Evolutionary conservation across 345 rosid genomes (phyloP).

Genomic region (Gossypium rotundifolium): DNA sequence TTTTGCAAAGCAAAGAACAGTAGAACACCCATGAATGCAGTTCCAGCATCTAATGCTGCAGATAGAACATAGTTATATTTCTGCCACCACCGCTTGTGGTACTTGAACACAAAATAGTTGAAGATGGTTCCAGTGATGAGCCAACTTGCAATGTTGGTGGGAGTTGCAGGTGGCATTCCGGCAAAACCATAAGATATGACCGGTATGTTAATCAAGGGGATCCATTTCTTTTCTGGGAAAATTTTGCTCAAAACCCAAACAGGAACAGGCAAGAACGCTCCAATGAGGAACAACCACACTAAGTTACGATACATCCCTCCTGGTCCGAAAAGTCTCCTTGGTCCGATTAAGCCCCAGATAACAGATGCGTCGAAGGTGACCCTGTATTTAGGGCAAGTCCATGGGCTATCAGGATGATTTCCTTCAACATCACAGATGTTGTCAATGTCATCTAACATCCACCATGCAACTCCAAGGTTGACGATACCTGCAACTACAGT

Average conservation of each 20-base stretch:
- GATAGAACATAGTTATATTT: slow-evolving; percentile 92
- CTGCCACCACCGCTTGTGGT: slow-evolving; percentile 98
- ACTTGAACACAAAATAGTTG: slow-evolving; percentile 86
- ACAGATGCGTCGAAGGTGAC: slow-evolving; percentile 97
- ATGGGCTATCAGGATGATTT: slow-evolving; percentile 77
- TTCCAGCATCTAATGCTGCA: slow-evolving; percentile 95
- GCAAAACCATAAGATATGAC: slow-evolving; percentile 96
- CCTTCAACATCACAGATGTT: slow-evolving; percentile 75
- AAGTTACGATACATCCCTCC: slow-evolving; percentile 90
- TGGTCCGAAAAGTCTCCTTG: slow-evolving; percentile 76
- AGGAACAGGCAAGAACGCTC: slow-evolving; percentile 91
- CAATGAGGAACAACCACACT: slow-evolving; percentile 90
- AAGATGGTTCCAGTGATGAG: slow-evolving; percentile 82
- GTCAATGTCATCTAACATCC: slow-evolving; percentile 91
- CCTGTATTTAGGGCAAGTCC: slow-evolving; percentile 98
- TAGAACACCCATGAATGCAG: slow-evolving; percentile 95
- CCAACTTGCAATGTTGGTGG: slow-evolving; percentile 98
- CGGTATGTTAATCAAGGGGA: slow-evolving; percentile 85
- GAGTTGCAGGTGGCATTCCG: slow-evolving; percentile 99
- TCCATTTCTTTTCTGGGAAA: slow-evolving; percentile 93
- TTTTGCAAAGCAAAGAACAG: slow-evolving; percentile 90
- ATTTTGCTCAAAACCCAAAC: slow-evolving; percentile 78
- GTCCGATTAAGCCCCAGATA: slow-evolving; percentile 96
- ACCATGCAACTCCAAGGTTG: slow-evolving; percentile 97
- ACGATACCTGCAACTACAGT: slow-evolving; percentile 71